phyloP scores from a whole-genome alignment of 768 basidiomycete genomes.

The Suillus ampliporus region DNA sequence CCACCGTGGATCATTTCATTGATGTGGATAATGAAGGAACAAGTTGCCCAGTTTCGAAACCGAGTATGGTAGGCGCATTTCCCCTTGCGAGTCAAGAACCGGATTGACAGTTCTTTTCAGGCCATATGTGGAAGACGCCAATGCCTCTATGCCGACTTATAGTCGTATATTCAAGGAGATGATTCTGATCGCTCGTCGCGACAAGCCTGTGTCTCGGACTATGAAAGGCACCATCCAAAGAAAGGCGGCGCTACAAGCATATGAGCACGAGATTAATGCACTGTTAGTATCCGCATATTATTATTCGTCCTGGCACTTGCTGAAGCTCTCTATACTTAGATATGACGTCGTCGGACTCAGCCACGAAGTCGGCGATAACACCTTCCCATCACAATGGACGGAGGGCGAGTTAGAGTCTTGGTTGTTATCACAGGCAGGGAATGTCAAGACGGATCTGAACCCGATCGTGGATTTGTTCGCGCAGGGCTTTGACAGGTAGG shows the following conservation, averaged over 20 bases:
- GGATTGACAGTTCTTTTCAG: slow-evolving; percentile 19
- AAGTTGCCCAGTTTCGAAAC: slow-evolving; percentile 15
- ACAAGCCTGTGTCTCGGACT: slow-evolving; percentile 46
- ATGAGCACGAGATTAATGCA: slow-evolving; percentile 23
- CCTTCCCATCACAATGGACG: slow-evolving; percentile 4
- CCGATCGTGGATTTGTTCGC: slow-evolving; percentile 30
- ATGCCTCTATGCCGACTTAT: slow-evolving; percentile 39
- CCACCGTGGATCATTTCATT: slow-evolving; percentile 20
- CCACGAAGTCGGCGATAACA: neutral
- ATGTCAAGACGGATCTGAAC: slow-evolving; percentile 2
- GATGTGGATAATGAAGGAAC: slow-evolving; percentile 17
- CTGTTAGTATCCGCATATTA: slow-evolving; percentile 16
- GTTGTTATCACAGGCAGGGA: neutral
- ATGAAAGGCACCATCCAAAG: slow-evolving; percentile 31
- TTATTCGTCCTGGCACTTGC: neutral
- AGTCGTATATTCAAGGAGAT: slow-evolving; percentile 52
- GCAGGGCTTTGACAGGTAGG: slow-evolving; percentile 37
- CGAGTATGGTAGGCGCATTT: slow-evolving; percentile 22
- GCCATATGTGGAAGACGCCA: slow-evolving; percentile 45
- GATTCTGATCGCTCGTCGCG: slow-evolving; percentile 46
- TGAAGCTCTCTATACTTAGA: slow-evolving; percentile 19
- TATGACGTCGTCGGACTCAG: slow-evolving; percentile 13
- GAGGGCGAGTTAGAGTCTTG: neutral
- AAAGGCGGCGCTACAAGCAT: slow-evolving; percentile 20
- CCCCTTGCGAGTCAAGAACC: neutral